Conservation (phyloP, 2,329 filamentous ascomycete genomes). For the Leptodontidium sp. region DNA sequence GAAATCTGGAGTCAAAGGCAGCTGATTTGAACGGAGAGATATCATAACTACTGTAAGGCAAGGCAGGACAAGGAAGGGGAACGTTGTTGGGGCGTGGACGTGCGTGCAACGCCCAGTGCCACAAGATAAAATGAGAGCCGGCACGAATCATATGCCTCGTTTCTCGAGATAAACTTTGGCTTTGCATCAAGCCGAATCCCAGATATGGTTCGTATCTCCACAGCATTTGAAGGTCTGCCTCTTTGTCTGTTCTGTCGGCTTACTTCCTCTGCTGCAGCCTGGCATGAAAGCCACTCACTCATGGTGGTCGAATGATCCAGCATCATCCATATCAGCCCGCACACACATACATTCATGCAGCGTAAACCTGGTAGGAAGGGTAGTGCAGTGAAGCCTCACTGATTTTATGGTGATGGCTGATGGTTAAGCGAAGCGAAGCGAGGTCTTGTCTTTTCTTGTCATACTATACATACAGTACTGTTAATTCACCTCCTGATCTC, state of each 20-base stretch:
- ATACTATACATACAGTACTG: too few relatives aligned
- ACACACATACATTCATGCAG: not conserved
- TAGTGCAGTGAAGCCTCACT: not conserved
- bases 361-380: not conserved
- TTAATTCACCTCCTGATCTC: too few relatives aligned
- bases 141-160: not conserved
- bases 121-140: not conserved
- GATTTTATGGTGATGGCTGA: not conserved
- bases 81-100: not conserved
- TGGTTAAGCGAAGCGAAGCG: too few relatives aligned
- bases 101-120: not conserved
- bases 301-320: not conserved
- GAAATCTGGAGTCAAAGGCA: slow-evolving; percentile 11
- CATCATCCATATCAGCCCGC: not conserved
- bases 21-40: slow-evolving; percentile 13
- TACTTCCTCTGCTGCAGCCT: not conserved
- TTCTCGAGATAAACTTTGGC: not conserved
- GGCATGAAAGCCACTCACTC: not conserved
- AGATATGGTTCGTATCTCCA: not conserved
- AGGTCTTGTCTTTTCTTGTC: too few relatives aligned
- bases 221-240: too few relatives aligned
- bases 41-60: not conserved
- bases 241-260: too few relatives aligned
- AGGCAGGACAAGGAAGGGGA: not conserved
- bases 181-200: slow-evolving; percentile 2